Evolutionary conservation across 2,329 filamentous ascomycete species (phyloP).

Genomic region (Zymoseptoria ardabiliae): DNA sequence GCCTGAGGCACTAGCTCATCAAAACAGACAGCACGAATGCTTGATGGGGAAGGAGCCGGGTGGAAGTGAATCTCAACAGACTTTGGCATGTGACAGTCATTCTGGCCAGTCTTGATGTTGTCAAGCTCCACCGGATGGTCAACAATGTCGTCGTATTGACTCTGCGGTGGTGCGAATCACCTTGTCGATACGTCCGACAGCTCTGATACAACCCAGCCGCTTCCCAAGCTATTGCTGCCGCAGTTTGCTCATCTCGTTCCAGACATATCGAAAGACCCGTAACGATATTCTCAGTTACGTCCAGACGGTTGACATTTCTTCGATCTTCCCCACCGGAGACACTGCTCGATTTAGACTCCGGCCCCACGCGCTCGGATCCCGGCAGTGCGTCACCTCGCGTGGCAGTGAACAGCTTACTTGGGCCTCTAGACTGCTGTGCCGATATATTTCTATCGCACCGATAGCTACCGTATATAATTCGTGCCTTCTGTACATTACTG

Average conservation of each 20-base stretch:
- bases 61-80: neutral
- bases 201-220: too few relatives aligned
- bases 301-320: neutral
- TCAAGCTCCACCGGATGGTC: too few relatives aligned
- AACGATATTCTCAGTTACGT: neutral
- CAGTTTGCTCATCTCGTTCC: too few relatives aligned
- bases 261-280: too few relatives aligned
- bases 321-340: neutral
- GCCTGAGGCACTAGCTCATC: neutral
- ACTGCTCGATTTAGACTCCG: neutral
- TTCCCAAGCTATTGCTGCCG: too few relatives aligned
- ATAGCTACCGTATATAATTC: neutral
- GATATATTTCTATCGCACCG: neutral
- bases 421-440: neutral
- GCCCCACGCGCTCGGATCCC: neutral
- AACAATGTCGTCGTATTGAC: too few relatives aligned
- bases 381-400: neutral
- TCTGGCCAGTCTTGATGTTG: too few relatives aligned
- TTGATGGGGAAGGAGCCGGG: neutral
- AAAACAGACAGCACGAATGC: neutral
- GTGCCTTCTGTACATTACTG: neutral
- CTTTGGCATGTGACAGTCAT: neutral
- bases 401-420: neutral
- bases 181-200: too few relatives aligned
- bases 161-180: too few relatives aligned